Percentiles rank a stretch among this genome's conserved stretches.
phyloP scores from a whole-genome alignment of 306 rosid species.

The Gynostemma pentaphyllum region DNA sequence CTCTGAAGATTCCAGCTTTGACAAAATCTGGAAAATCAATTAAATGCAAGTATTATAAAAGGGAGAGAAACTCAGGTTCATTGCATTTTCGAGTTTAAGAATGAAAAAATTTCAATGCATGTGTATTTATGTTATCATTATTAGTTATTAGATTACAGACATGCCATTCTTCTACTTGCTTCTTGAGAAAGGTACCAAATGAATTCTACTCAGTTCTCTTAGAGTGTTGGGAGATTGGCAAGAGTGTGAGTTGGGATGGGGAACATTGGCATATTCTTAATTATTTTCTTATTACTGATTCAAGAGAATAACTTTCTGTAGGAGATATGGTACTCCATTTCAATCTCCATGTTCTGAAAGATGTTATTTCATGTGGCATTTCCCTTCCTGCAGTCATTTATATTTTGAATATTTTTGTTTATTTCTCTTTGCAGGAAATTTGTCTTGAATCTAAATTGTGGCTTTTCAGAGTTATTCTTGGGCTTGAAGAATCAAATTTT shows the following conservation, averaged over 20 bases:
- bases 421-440: slow-evolving; percentile 7
- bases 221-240: not conserved
- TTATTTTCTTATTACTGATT: not conserved
- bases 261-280: too few relatives aligned
- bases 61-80: not conserved
- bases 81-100: not conserved
- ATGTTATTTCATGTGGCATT: not conserved
- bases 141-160: not conserved
- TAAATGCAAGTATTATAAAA: slow-evolving; percentile 2
- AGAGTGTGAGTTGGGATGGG: not conserved
- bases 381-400: not conserved
- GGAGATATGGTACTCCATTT: not conserved
- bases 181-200: not conserved
- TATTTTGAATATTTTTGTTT: not conserved
- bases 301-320: not conserved
- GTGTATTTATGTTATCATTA: not conserved
- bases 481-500: slow-evolving; percentile 5
- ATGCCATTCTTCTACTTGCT: not conserved
- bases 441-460: not conserved
- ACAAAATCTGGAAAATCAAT: slow-evolving; percentile 37
- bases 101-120: not conserved
- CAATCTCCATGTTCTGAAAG: not conserved
- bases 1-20: slow-evolving; percentile 48
- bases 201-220: not conserved
- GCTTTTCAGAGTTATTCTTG: not conserved